Conservation (phyloP, 148 eudicot species). For the Selenicereus undatus region DNA sequence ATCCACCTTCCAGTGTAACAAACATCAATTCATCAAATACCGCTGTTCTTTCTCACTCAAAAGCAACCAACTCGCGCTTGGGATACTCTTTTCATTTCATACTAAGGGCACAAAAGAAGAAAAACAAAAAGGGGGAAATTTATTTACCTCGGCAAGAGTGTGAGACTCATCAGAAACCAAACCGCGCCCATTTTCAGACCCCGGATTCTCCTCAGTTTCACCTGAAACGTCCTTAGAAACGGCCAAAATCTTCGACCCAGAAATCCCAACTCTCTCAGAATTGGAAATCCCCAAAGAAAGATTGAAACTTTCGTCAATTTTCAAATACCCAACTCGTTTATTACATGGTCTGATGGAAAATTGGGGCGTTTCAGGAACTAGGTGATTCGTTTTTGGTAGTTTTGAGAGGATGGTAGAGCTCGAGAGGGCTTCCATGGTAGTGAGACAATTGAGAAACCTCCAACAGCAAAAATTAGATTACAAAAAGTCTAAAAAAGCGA, state of each 20-base stretch:
- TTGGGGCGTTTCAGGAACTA: constrained; percentile 10
- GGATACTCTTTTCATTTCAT: not conserved
- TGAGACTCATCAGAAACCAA: constrained; percentile 29
- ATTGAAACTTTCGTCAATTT: constrained; percentile 26
- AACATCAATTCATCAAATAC: not conserved
- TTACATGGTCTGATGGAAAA: constrained; percentile 18
- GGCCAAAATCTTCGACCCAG: constrained; percentile 35
- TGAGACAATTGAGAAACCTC: not conserved
- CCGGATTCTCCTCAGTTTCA: constrained; percentile 29
- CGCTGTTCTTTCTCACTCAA: not conserved
- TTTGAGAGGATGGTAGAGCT: constrained; percentile 35
- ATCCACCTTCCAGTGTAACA: not conserved
- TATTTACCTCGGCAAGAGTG: constrained; percentile 28
- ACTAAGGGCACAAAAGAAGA: too few relatives aligned
- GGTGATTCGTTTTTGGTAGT: constrained; percentile 24
- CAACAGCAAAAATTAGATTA: not conserved
- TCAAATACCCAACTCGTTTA: constrained; percentile 33
- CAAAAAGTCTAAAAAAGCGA: not conserved
- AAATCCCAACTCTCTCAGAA: constrained; percentile 22
- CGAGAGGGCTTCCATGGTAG: constrained; percentile 45
- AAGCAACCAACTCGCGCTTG: not conserved
- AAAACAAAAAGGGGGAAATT: not conserved
- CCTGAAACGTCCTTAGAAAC: constrained; percentile 36
- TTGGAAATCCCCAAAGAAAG: constrained; percentile 16
- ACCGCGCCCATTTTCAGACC: constrained; percentile 26